Evolutionary conservation across 164 flowering plant species (phyloP).

Genomic region (Umbellularia californica): DNA sequence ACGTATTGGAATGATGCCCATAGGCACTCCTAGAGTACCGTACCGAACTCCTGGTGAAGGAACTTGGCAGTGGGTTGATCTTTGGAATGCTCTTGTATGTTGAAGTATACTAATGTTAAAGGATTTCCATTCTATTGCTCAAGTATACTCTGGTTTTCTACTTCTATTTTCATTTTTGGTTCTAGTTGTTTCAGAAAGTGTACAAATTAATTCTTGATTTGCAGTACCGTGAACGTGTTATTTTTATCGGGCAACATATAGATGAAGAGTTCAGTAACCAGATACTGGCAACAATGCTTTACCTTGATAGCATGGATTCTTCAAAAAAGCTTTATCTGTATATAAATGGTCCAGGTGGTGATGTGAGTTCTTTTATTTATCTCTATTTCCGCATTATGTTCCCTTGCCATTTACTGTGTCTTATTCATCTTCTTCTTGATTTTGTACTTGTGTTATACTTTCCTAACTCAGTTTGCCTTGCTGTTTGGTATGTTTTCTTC

Average conservation of each 20-base stretch:
- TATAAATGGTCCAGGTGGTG: slow-evolving; percentile 85
- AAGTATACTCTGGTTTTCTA: not conserved
- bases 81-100: slow-evolving; percentile 97
- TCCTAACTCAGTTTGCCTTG: not conserved
- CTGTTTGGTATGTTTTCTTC: not conserved
- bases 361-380: slow-evolving; percentile 56
- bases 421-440: not conserved
- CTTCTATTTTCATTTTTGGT: not conserved
- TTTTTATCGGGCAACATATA: slow-evolving; percentile 71
- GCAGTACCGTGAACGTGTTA: slow-evolving; percentile 89
- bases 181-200: not conserved
- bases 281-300: slow-evolving; percentile 81
- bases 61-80: slow-evolving; percentile 83
- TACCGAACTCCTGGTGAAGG: slow-evolving; percentile 72
- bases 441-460: not conserved
- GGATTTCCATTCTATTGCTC: not conserved
- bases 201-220: slow-evolving; percentile 17
- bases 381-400: not conserved
- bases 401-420: not conserved
- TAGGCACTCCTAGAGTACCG: slow-evolving; percentile 82
- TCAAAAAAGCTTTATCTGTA: slow-evolving; percentile 53
- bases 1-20: slow-evolving; percentile 73
- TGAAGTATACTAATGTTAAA: not conserved
- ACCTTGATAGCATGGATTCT: slow-evolving; percentile 79
- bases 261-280: slow-evolving; percentile 82